Conservation (phyloP, 2,329 filamentous ascomycete species). For the Epichloe brachyelytri region DNA sequence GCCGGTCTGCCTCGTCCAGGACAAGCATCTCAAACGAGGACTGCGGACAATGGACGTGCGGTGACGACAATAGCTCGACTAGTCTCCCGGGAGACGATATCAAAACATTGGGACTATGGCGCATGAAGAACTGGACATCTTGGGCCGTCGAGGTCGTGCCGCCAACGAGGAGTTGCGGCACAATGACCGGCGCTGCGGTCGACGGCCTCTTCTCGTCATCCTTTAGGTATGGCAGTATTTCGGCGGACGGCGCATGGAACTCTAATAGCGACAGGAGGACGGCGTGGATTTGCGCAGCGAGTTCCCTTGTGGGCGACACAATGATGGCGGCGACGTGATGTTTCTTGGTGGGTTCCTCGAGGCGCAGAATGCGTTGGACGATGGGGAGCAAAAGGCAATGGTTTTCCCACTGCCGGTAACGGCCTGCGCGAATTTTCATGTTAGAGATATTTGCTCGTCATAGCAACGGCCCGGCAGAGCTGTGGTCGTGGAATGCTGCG, state of each 20-base stretch:
- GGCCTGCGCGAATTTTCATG: conserved; percentile 32
- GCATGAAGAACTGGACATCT: conserved; percentile 75
- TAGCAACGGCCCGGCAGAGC: too few species aligned
- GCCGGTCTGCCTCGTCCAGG: conserved; percentile 84
- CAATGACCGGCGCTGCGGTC: conserved; percentile 38
- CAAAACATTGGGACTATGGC: conserved; percentile 73
- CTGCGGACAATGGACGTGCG: conserved; percentile 75
- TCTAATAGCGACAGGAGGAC: conserved; percentile 65
- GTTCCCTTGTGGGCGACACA: conserved; percentile 79
- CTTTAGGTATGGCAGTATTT: conserved; percentile 41
- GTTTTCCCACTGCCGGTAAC: conserved; percentile 91
- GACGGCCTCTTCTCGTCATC: conserved; percentile 42
- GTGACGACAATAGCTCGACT: conserved; percentile 73
- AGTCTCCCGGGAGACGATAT: conserved; percentile 85
- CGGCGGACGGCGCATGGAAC: conserved; percentile 72
- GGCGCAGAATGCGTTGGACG: conserved; percentile 65
- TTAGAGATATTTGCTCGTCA: not conserved
- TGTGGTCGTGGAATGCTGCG: not conserved
- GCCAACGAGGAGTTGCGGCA: conserved; percentile 81
- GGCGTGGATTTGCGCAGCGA: conserved; percentile 79
- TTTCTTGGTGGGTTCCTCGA: conserved; percentile 73
- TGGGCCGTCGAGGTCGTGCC: conserved; percentile 68
- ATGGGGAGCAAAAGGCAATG: conserved; percentile 74
- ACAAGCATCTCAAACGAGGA: conserved; percentile 87
- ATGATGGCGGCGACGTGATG: conserved; percentile 86